Base-by-base conservation (phyloP, 208 protist genomes). In the Leishmania guyanensis region DNA sequence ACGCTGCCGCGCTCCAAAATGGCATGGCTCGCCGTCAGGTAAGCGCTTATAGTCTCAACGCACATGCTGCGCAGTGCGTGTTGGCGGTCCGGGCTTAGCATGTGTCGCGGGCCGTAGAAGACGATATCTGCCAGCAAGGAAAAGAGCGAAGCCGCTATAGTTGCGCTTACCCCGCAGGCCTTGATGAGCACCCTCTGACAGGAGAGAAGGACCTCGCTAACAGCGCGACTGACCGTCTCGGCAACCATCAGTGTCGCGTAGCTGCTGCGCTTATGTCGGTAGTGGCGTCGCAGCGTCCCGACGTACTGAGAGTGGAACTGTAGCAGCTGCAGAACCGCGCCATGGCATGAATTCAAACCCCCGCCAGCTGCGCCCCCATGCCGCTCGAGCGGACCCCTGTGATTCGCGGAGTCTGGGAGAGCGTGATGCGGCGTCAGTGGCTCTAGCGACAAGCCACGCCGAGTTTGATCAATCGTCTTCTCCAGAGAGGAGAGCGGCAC, bases 261-360 rank as follows among this genome's bases (percentile, higher is more conserved):
- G 75, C 84, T 88, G 75, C 86, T 91, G 76, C 85, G 85, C 64
- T 84, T 76, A 36, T 80, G 82, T 54, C 87, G 86, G 68, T 84
- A 80, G 54, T 90, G 65, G 36, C 83, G 81, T 39, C 82, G 86
- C 58, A 91, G 14, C 54, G 93, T 95, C 65, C 93, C 95, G 51
- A 95, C 89, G 84, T 98, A 96, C 62, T 88, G 85, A 12, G 82
- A 80, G 68, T 96, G 90, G 79, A 97, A 96, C 75, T 92, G 91
- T 8, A 90, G 86, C 39, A 96, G 73, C 73, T 97, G 92, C n/a
- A 97, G 87, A 51, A 98, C 48, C 58, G 84, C 85, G 6, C 95
- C 95, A 82, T 98, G 95, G 16, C 94, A 66, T 1, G 69, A 75
- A 79, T 98, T 97, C 5, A 91, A 36, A 22, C 82, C 71, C 22